phyloP scores from a whole-genome alignment of 163 green algal genomes.

The Scenedesmus sp. region DNA sequence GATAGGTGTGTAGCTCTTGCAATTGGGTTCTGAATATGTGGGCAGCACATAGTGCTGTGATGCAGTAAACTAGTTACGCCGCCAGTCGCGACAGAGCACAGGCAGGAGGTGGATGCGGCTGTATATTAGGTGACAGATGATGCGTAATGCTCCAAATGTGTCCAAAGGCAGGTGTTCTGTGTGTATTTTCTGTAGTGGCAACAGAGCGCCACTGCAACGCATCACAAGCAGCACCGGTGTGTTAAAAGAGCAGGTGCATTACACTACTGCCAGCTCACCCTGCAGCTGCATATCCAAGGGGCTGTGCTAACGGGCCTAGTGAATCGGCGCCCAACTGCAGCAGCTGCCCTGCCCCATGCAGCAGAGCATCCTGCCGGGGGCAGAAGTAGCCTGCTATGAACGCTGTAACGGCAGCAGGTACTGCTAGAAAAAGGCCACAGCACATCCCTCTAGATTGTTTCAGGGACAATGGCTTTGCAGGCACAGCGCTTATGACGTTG shows the following conservation, averaged over 20 bases:
- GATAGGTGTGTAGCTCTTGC: neutral
- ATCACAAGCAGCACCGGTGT: neutral
- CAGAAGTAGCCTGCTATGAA: conserved; percentile 15
- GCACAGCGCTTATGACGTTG: neutral
- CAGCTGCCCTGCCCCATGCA: neutral
- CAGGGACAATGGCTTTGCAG: neutral
- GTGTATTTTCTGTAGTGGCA: neutral
- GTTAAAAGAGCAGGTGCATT: neutral
- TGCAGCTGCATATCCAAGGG: neutral
- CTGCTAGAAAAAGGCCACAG: neutral
- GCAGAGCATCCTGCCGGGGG: neutral
- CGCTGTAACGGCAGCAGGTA: conserved; percentile 8
- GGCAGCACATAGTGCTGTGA: neutral
- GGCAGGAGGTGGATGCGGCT: neutral
- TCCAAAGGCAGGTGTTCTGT: neutral
- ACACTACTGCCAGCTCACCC: neutral
- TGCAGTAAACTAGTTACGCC: neutral
- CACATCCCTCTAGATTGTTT: neutral
- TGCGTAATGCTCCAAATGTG: neutral
- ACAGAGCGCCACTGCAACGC: neutral
- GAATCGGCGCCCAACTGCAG: neutral
- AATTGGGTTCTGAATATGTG: neutral
- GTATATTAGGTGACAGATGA: too few relatives aligned
- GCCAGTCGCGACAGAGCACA: neutral
- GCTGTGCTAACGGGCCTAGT: neutral